A percentile compares a stretch with the other conserved stretches of the same genome.
These are phyloP conservation scores for Pleurotus cornucopiae DNA, from an alignment of 768 basidiomycete genomes.

Conservation along the genomic window DNA sequence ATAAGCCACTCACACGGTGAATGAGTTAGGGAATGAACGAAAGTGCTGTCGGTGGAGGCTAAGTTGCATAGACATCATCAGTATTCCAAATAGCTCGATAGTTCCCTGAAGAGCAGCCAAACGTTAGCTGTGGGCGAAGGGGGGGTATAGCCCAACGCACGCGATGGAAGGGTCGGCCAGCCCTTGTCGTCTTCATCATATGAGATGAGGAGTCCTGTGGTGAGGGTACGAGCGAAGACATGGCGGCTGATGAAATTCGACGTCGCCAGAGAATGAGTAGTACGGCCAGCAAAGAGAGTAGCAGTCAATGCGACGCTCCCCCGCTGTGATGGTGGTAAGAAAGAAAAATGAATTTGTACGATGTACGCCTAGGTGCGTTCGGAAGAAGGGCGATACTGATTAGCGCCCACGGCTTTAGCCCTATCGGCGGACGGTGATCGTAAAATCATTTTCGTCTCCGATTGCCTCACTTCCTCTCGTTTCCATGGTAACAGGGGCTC, in stretches of 20 bases:
- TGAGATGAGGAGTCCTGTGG: conserved; percentile 59
- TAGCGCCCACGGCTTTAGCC: background rate
- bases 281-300: conserved; percentile 41
- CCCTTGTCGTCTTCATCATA: conserved; percentile 98
- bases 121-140: conserved; percentile 3
- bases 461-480: too few species aligned
- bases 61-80: conserved; percentile 90
- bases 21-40: conserved; percentile 89
- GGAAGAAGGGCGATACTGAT: background rate
- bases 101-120: conserved; percentile 69
- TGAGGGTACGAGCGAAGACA: conserved; percentile 36
- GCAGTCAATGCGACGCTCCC: conserved; percentile 15
- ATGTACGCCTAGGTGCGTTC: background rate
- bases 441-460: too few species aligned
- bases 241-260: conserved; percentile 31
- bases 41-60: conserved; percentile 95
- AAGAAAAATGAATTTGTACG: conserved; percentile 8
- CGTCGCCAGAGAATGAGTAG: conserved; percentile 45
- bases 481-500: too few species aligned
- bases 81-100: conserved; percentile 94
- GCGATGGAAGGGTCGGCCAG: conserved; percentile 91
- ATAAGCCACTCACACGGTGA: conserved; percentile 75
- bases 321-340: conserved; percentile 14
- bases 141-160: conserved; percentile 33
- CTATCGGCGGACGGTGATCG: too few species aligned